Evolutionary conservation across 495 filamentous ascomycete genomes (phyloP), one percentile per base, ranked within the genome.

Genomic region (Penicillium antarcticum): DNA sequence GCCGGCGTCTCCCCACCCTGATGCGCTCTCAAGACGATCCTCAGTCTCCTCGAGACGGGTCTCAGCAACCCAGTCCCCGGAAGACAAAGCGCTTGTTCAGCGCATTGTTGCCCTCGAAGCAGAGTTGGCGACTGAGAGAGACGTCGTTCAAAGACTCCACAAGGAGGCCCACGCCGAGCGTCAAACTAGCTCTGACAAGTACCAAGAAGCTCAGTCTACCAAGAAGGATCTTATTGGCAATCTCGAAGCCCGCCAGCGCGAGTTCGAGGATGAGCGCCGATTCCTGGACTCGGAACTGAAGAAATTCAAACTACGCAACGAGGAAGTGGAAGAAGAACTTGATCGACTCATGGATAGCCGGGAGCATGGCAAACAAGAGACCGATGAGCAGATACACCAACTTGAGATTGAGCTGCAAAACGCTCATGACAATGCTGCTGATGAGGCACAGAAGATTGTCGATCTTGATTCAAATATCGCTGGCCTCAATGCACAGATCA

Each of bases 201-300:
- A 90, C 37, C 85, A 92, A 53, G 90, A 96, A 63, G 88, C 79
- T 11, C 86, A 89, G 53, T 92, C 88, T 3, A 99, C 88, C 0
- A 99, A 99, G 68, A 84, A 88, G 61, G 94, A 99, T 60, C 80
- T 99, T 1, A 82, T 99, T 64, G 87, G 88, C 35, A 99, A 99
- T 60, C 85, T 99, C 65, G 91, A 97, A 59, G 88, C 92, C 29
- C 81, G 90, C 29, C 89, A 95, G 62, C 83, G 83, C 24, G 92
- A 97, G 61, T 96, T 96, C 60, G 77, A 87, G 37, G 83, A 84
- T 45, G 91, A 97, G 66, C 83, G 92, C 19, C 87, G 83, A 58
- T 85, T 80, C 9, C 75, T 97, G 14, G 87, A 96, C 57, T 71
- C 79, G 14, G 91, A 97, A 67, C 80, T 92, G 44, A 83, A 82